Percentiles rank a stretch among this genome's conserved stretches.
These are phyloP conservation scores for Paecilomyces sp. DNA, from an alignment of 2,329 filamentous ascomycete species.

Conservation along the genomic window DNA sequence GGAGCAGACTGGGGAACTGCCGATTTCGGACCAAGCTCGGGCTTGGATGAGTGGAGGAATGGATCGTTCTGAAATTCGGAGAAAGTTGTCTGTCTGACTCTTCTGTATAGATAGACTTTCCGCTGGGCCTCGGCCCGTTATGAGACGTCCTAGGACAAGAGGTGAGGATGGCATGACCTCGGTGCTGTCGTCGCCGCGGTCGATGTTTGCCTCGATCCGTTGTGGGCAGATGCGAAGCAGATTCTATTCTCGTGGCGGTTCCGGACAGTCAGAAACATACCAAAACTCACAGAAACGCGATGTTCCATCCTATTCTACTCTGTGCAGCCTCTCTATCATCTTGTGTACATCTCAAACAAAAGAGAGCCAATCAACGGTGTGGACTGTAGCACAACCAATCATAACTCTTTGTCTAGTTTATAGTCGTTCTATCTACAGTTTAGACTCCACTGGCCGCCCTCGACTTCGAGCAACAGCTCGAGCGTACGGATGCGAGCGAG, in stretches of 20 bases:
- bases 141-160: background rate
- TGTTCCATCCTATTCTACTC: no score
- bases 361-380: background rate
- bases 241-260: background rate
- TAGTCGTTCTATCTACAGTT: constrained; percentile 15
- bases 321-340: background rate
- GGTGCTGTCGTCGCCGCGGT: background rate
- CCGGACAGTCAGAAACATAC: background rate
- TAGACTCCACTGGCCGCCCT: constrained; percentile 9
- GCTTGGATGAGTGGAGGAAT: background rate
- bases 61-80: background rate
- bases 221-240: background rate
- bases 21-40: background rate
- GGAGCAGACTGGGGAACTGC: background rate
- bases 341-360: background rate
- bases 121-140: background rate
- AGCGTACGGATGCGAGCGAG: constrained; percentile 36
- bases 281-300: no score
- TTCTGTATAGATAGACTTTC: background rate
- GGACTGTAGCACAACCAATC: background rate
- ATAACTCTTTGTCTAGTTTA: background rate
- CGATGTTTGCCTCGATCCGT: background rate
- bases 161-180: background rate
- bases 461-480: constrained; percentile 25
- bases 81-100: background rate